Base-by-base conservation (phyloP, 352 stramenopile species). In the Lagenidium giganteum region DNA sequence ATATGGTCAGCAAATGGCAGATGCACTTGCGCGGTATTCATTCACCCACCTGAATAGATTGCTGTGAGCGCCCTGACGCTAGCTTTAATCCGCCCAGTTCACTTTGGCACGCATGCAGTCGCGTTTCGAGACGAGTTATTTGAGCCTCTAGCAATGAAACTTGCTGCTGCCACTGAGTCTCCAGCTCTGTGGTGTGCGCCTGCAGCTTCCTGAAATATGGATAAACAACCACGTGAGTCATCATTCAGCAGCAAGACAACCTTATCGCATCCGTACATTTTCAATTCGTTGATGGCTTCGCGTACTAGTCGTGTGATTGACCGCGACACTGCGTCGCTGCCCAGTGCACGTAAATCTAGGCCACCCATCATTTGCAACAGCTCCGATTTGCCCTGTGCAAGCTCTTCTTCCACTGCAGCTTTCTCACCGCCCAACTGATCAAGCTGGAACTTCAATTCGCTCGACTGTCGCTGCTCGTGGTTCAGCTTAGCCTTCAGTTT, bases 91-190 rank as follows among this genome's bases (percentile, higher is more conserved):
- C 55, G 32, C 80, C 61, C 8, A 88, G 38, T 30, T 81, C 77
- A 16, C 45, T 37, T 47, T 88, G 58, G 23, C 72, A 82, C 3
- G 59, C 25, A 13, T 64, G 60, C 13, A 88, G 46, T 24, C 71
- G 58, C 8, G 61, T 61, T 11, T 55, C 61, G 8, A 85, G 23
- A 3, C 53, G 58, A 12, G 84, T 70, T 14, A 88, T 46, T 17
- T 78, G 61, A 1, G 36, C 56, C 12, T 31, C 51, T 59, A 77
- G 51, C n/a, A 40, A 3, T 1, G 56, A 64, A 3, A 40, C 26
- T 43, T 86, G 59, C 18, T 85, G 56, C 31, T 81, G 65, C 67
- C 61, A 83, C 11, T 61, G 55, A 5, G 51, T 55, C 27, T 74
- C 45, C 30, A 88, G 29, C 7, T 28, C 38, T 21, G 47, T 48